Evolutionary conservation across 371 early-diverging fungal species (phyloP).

Genomic region (Apophysomyces elegans): DNA sequence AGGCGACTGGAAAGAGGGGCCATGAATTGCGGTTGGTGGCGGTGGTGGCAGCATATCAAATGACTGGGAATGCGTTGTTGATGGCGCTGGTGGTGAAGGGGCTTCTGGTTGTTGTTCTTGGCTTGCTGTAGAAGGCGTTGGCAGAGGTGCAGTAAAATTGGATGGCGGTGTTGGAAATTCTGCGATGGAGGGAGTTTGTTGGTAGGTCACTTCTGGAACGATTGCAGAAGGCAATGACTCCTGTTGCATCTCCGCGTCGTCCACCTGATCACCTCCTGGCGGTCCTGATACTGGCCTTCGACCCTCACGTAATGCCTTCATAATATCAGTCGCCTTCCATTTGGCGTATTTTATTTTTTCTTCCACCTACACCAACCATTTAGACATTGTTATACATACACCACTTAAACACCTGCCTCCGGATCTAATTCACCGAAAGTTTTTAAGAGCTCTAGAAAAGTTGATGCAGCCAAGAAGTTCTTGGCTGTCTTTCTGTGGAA

Average conservation of each 20-base stretch:
- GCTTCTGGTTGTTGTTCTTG: constrained; percentile 21
- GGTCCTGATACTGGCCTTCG: constrained; percentile 71
- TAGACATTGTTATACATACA: background rate
- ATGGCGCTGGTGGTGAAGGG: constrained; percentile 23
- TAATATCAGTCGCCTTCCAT: constrained; percentile 93
- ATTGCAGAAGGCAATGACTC: background rate
- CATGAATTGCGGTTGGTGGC: constrained; percentile 12
- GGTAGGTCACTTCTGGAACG: background rate
- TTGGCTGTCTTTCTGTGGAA: constrained; percentile 78
- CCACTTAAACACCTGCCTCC: constrained; percentile 46
- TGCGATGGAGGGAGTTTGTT: constrained; percentile 38
- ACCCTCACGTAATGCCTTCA: constrained; percentile 91
- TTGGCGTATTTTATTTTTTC: constrained; percentile 95
- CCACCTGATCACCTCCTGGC: constrained; percentile 44
- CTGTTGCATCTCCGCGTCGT: constrained; percentile 9
- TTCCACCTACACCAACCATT: constrained; percentile 52
- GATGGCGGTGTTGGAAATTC: constrained; percentile 59
- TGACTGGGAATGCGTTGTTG: constrained; percentile 26
- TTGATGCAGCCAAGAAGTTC: constrained; percentile 83
- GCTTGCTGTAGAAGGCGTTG: constrained; percentile 18
- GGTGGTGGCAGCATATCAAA: constrained; percentile 26
- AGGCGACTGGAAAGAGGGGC: constrained; percentile 6
- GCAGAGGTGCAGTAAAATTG: constrained; percentile 49
- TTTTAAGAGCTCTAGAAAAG: constrained; percentile 81
- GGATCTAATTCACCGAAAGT: constrained; percentile 81